Evolutionary conservation across 2,329 filamentous ascomycete genomes (phyloP), one percentile per base, ranked within the genome.

Genomic region (Hymenoscyphus repandus): DNA sequence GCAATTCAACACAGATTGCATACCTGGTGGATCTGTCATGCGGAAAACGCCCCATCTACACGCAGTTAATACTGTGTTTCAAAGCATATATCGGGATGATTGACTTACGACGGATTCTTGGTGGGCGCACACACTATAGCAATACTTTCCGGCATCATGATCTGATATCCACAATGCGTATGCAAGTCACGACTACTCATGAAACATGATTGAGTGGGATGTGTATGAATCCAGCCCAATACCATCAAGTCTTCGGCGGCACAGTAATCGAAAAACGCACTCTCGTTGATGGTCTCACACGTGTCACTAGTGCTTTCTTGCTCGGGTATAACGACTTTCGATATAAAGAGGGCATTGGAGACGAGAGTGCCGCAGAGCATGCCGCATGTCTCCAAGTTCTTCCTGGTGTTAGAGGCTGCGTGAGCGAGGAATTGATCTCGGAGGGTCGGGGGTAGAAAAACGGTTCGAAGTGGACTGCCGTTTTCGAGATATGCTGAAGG

Each of bases 121-220:
- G 79, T 86, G 0, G 93, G 93, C 5, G 93, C 89, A 70, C 93
- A 99, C 36, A 99, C 93, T 62, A 99, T 95, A 3, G 93, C 93
- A 56, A 99, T 90, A 62, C 89, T 95, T 74, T 99, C 93, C 1
- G 90, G 86, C 70, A 97, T 80, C 90, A 96, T 96, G 53, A 93
- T 84, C 69, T 99, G 93, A 67, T 96, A 97, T 10, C 90, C 90
- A 2, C 85, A 85, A 65, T 96, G 92, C 0, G 95, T 99, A 66
- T 99, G 93, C 58, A 97, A 67, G 65, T 99, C 93, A 45, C 92
- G 77, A 44, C 87, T 93, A 66, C 90, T 96, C 88, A 99, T 95
- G 68, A 99, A 99, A 69, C 93, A 99, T 0, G 90, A 95, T 71
- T 99, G 93, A 0, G 86, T 90, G 0, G 93, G 93, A 67, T 99